Conservation (phyloP, 1,284 basidiomycete species). For the Anthracocystis setariae region DNA sequence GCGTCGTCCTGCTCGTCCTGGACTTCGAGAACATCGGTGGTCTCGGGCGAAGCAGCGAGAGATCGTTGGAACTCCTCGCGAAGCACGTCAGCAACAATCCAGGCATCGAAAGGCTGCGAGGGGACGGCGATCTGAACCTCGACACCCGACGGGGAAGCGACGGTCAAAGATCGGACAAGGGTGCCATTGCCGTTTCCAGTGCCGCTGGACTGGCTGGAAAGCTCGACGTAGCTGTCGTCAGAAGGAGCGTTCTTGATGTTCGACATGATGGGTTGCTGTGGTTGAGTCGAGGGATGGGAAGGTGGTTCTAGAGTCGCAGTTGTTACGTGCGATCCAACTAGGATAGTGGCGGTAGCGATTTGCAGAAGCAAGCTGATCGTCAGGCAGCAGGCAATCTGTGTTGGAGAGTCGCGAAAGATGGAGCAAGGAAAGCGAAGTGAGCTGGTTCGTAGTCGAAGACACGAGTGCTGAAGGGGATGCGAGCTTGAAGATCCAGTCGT, state of each 20-base stretch:
- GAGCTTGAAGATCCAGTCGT: slow-evolving; percentile 37
- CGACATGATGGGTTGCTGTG: slow-evolving; percentile 20
- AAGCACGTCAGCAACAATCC: slow-evolving; percentile 60
- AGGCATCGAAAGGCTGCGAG: slow-evolving; percentile 57
- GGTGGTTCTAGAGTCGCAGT: too few species aligned
- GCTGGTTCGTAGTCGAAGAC: slow-evolving; percentile 14
- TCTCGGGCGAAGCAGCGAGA: slow-evolving; percentile 53
- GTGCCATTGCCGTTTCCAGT: slow-evolving; percentile 36
- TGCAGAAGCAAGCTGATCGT: slow-evolving; percentile 40
- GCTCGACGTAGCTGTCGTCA: slow-evolving; percentile 49
- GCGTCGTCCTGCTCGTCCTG: slow-evolving; percentile 59
- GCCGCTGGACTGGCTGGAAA: slow-evolving; percentile 49
- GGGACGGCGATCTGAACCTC: slow-evolving; percentile 59
- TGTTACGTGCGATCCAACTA: background rate
- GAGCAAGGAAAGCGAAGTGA: slow-evolving; percentile 3
- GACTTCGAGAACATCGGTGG: slow-evolving; percentile 43
- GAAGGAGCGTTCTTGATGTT: slow-evolving; percentile 41
- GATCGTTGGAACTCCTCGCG: slow-evolving; percentile 59
- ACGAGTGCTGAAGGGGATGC: slow-evolving; percentile 6
- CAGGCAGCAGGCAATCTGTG: slow-evolving; percentile 39
- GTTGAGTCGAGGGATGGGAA: background rate
- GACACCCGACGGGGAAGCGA: slow-evolving; percentile 31
- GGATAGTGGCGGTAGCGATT: slow-evolving; percentile 11
- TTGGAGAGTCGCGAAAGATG: slow-evolving; percentile 4
- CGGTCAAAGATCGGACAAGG: slow-evolving; percentile 39